Conservation (phyloP, 306 rosid genomes). For the Neltuma alba region DNA sequence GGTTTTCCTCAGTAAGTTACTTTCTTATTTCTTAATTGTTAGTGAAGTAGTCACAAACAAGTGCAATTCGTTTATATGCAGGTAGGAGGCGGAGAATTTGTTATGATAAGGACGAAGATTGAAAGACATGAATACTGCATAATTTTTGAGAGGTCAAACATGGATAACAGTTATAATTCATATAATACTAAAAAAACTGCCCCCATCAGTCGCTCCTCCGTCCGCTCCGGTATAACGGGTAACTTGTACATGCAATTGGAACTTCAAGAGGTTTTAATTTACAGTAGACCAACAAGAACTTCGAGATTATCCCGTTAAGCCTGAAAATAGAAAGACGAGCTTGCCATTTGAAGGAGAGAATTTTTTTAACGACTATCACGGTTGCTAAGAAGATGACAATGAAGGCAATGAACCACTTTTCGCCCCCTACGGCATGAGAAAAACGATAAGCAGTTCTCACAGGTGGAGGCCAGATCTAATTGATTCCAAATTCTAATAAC, state of each 20-base stretch:
- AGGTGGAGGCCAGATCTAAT: background rate
- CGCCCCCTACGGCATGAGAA: background rate
- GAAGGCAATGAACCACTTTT: background rate
- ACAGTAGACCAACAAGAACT: constrained; percentile 11
- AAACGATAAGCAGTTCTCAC: background rate
- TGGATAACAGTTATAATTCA: background rate
- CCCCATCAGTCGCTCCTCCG: background rate
- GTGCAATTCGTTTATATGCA: background rate
- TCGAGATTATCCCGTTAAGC: constrained; percentile 1
- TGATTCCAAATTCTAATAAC: background rate
- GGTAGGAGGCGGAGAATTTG: background rate
- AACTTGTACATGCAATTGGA: background rate
- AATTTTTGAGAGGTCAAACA: background rate
- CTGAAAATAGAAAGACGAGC: background rate
- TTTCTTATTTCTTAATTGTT: background rate
- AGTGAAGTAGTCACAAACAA: background rate
- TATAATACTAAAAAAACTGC: background rate
- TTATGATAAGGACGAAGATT: background rate
- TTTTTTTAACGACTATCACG: constrained; percentile 3
- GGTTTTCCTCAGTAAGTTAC: background rate
- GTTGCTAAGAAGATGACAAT: constrained; percentile 12
- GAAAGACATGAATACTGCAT: background rate
- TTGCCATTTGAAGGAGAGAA: constrained; percentile 2
- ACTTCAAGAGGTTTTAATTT: background rate
- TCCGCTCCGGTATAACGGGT: background rate